Base-by-base conservation (phyloP, 176 grass and related monocot species). In the Oryza punctata region DNA sequence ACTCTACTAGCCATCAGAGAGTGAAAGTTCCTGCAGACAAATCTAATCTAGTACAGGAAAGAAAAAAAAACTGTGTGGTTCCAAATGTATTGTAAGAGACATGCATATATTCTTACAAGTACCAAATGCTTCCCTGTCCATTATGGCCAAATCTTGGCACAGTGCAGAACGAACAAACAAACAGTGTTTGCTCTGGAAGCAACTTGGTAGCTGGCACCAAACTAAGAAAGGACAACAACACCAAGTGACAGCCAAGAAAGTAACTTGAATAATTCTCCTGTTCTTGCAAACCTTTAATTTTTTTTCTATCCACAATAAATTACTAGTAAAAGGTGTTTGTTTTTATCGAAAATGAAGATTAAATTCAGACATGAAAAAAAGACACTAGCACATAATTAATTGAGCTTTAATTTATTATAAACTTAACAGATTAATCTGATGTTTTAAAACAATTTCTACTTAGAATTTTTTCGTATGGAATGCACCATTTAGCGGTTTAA, bases 221-320 rank as follows among this genome's bases (percentile, higher is more conserved):
- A 24, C 13, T 61, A 24, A 85, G 77, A 43, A 81, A 85, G 23
- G 71, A 70, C 87, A 88, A 84, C 35, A 27, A 77, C 78, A 85
- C 78, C 32, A 78, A 54, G 54, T 19, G 73, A 78, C 78, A 90
- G 13, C 73, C 59, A 90, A 67, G 59, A 86, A 78, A 70, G 32
- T 26, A 82, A 40, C 27, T 24, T 60, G 78, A 86, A 78, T 73
- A 88, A 86, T 86, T 82, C 78, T 44, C 61, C 28, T 67, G 45
- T 61, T 57, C 6, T 52, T 57, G 72, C 33, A 57, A 76, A 45
- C 52, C 47, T 16, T 50, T 50, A 47, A 13, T 38, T 8, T 38
- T 38, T 23, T 57, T 19, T 25, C 66, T 72, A 7, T 57, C 52
- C 52, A 57, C 19, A 57, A 57, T 57, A 21, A 21, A 35, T 0